Percentiles rank a stretch among this genome's conserved stretches.
These are phyloP conservation scores for Pisolithus marmoratus DNA, from an alignment of 768 basidiomycete genomes.

Conservation along the genomic window DNA sequence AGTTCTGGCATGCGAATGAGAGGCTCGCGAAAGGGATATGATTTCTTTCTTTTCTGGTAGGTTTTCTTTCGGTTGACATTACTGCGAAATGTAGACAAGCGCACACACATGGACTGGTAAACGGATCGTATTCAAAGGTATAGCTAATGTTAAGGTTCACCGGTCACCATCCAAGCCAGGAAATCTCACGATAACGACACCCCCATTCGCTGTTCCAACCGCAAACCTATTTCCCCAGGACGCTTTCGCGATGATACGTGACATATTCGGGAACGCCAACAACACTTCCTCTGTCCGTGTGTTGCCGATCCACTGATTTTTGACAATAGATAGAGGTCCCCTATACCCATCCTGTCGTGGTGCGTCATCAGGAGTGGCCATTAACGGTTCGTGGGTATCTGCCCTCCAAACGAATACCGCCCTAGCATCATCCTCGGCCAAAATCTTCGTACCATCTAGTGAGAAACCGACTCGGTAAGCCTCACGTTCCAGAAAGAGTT, in stretches of 20 bases:
- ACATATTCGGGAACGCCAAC: slow-evolving; percentile 25
- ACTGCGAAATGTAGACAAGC: too few species aligned
- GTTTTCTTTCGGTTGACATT: too few species aligned
- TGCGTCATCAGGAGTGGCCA: slow-evolving; percentile 15
- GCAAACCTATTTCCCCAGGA: slow-evolving; percentile 19
- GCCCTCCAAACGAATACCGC: slow-evolving; percentile 24
- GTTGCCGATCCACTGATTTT: slow-evolving; percentile 22
- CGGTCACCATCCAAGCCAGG: not conserved
- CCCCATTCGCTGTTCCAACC: slow-evolving; percentile 24
- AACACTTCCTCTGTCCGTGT: slow-evolving; percentile 8
- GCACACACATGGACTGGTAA: too few species aligned
- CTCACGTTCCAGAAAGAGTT: slow-evolving; percentile 15
- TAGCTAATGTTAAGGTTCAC: not conserved
- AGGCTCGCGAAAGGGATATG: too few species aligned
- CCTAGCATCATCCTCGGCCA: slow-evolving; percentile 19
- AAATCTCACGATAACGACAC: slow-evolving; percentile 22
- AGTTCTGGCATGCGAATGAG: too few species aligned
- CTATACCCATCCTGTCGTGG: slow-evolving; percentile 5
- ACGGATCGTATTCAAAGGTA: not conserved
- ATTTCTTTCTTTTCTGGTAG: too few species aligned
- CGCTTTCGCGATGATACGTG: slow-evolving; percentile 17
- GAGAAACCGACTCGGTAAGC: slow-evolving; percentile 20
- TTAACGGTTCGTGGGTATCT: slow-evolving; percentile 14
- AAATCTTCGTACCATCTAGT: slow-evolving; percentile 10
- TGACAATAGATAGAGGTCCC: slow-evolving; percentile 9